phyloP scores from a whole-genome alignment of 75 land plant species.

The Cunninghamia lanceolata region DNA sequence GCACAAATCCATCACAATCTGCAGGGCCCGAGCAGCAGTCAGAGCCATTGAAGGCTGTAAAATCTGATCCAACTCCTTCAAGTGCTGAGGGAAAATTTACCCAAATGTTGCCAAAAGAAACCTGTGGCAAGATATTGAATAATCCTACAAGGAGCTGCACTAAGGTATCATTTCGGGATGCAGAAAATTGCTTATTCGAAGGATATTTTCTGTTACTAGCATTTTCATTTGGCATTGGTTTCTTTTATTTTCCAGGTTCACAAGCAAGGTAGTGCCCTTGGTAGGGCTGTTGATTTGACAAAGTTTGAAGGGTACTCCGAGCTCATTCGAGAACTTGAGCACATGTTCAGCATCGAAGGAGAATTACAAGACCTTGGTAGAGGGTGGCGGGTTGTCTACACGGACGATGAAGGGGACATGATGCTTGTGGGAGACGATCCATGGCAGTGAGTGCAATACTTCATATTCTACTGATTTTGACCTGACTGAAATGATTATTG shows the following conservation, averaged over 20 bases:
- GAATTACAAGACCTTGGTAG: conserved; percentile 48
- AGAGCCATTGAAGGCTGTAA: conserved; percentile 42
- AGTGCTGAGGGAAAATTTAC: conserved; percentile 53
- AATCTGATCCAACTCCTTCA: conserved; percentile 30
- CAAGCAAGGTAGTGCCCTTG: conserved; percentile 76
- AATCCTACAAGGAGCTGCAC: conserved; percentile 58
- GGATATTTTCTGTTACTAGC: background rate
- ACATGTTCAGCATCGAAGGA: conserved; percentile 65
- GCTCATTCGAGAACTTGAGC: conserved; percentile 55
- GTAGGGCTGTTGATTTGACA: conserved; percentile 75
- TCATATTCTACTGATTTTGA: too few species aligned
- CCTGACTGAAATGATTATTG: too few species aligned
- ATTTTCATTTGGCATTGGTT: background rate
- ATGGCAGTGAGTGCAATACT: too few species aligned
- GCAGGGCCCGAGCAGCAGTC: conserved; percentile 39
- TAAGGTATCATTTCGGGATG: conserved; percentile 34
- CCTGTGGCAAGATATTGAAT: conserved; percentile 16
- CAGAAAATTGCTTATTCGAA: background rate
- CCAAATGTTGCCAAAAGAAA: conserved; percentile 41
- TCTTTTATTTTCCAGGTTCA: conserved; percentile 59
- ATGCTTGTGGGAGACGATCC: conserved; percentile 97
- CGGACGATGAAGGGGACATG: conserved; percentile 85
- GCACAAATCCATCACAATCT: too few species aligned
- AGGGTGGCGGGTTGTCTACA: conserved; percentile 76
- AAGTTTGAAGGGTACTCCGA: conserved; percentile 68